Evolutionary conservation across 2,329 filamentous ascomycete species (phyloP).

Genomic region (Rhynchosporium secalis): DNA sequence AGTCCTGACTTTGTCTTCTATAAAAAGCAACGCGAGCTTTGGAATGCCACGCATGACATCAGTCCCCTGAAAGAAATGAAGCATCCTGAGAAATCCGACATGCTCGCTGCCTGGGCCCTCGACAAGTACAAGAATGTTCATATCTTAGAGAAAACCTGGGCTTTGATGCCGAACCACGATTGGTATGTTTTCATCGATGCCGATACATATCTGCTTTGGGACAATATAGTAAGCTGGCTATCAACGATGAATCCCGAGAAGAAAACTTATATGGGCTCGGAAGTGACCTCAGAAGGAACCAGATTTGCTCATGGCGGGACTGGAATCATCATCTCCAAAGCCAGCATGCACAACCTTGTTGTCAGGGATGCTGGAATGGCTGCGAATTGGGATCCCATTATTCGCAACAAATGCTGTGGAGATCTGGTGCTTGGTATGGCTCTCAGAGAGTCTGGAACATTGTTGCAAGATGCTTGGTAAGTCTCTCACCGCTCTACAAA

Average conservation of each 20-base stretch:
- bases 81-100: conserved; percentile 35
- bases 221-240: conserved; percentile 45
- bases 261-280: conserved; percentile 53
- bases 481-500: too few species aligned
- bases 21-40: conserved; percentile 45
- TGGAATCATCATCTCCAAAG: conserved; percentile 54
- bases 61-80: conserved; percentile 35
- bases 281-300: conserved; percentile 46
- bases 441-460: conserved; percentile 48
- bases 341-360: conserved; percentile 50
- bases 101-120: conserved; percentile 50
- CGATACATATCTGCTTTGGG: conserved; percentile 58
- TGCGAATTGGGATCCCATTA: conserved; percentile 47
- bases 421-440: conserved; percentile 52
- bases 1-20: conserved; percentile 53
- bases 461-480: conserved; percentile 43
- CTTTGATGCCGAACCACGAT: conserved; percentile 51
- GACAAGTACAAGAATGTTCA: conserved; percentile 65
- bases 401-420: conserved; percentile 50
- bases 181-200: conserved; percentile 62
- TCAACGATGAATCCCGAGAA: conserved; percentile 33
- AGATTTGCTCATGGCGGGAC: conserved; percentile 57
- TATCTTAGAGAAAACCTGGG: conserved; percentile 55
- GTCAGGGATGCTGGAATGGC: conserved; percentile 46
- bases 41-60: conserved; percentile 47